phyloP scores from a whole-genome alignment of 768 basidiomycete genomes.

The Serendipita sp. region DNA sequence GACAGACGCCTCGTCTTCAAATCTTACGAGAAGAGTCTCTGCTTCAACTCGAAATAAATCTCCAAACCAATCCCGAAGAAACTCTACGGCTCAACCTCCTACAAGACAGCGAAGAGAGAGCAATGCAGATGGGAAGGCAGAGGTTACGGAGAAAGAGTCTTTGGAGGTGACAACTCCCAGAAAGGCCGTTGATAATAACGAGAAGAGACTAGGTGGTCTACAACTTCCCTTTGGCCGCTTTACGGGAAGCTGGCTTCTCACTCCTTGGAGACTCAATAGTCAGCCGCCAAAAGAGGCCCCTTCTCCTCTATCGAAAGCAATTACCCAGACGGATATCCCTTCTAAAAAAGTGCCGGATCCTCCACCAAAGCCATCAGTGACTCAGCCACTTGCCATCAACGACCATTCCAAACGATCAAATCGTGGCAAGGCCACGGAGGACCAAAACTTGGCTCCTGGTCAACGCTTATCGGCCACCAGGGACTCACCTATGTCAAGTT shows the following conservation, averaged over 20 bases:
- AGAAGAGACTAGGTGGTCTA: neutral
- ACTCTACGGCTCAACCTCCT: neutral
- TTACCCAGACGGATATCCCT: neutral
- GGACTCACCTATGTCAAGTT: neutral
- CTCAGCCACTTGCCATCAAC: neutral
- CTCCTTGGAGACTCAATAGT: constrained; percentile 2
- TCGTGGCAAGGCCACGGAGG: neutral
- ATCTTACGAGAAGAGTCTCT: neutral
- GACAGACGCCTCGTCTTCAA: neutral
- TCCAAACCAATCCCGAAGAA: neutral
- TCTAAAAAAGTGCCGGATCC: neutral
- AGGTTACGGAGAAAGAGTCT: neutral
- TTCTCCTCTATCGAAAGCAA: neutral
- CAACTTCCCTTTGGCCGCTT: neutral
- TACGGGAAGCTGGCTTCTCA: constrained; percentile 2
- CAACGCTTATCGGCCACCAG: neutral
- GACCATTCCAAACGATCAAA: neutral
- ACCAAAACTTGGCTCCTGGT: neutral
- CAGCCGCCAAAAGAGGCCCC: neutral
- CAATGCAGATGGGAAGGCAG: neutral
- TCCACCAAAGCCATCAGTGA: neutral
- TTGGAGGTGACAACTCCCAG: neutral
- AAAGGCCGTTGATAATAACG: neutral
- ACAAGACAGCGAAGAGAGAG: neutral
- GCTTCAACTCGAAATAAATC: neutral